phyloP scores from a whole-genome alignment of 176 grass and related monocot genomes.

The Cymbopogon citratus region DNA sequence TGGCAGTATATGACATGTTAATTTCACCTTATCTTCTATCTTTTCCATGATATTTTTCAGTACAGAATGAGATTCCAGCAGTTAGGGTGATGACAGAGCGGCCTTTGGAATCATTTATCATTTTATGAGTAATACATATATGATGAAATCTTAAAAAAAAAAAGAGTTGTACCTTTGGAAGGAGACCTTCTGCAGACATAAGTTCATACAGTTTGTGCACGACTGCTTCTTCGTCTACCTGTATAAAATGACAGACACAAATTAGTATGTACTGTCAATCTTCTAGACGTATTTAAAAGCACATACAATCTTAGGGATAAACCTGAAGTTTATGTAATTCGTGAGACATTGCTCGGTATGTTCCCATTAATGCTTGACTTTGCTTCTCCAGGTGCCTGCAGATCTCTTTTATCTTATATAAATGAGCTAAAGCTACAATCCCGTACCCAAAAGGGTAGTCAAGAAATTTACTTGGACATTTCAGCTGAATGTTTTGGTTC shows the following conservation, averaged over 20 bases:
- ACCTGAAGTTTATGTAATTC: constrained; percentile 63
- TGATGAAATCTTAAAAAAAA: background rate
- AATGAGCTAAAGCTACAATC: background rate
- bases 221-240: constrained; percentile 77
- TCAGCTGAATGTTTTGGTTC: constrained; percentile 56
- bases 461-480: constrained; percentile 45
- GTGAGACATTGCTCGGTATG: constrained; percentile 61
- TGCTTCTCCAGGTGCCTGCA: constrained; percentile 69
- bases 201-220: constrained; percentile 67
- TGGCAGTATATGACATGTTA: background rate
- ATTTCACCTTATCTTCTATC: constrained; percentile 1
- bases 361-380: constrained; percentile 52
- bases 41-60: background rate
- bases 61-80: background rate
- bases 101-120: background rate
- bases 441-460: background rate
- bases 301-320: background rate
- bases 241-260: constrained; percentile 1
- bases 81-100: background rate
- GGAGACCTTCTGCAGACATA: constrained; percentile 55
- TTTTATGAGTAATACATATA: background rate
- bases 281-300: background rate
- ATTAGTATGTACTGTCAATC: background rate
- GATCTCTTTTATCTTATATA: constrained; percentile 15
- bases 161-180: constrained; percentile 49